Conservation (phyloP, 805 yeast genomes). For the Starmerella lactis-condensi region DNA sequence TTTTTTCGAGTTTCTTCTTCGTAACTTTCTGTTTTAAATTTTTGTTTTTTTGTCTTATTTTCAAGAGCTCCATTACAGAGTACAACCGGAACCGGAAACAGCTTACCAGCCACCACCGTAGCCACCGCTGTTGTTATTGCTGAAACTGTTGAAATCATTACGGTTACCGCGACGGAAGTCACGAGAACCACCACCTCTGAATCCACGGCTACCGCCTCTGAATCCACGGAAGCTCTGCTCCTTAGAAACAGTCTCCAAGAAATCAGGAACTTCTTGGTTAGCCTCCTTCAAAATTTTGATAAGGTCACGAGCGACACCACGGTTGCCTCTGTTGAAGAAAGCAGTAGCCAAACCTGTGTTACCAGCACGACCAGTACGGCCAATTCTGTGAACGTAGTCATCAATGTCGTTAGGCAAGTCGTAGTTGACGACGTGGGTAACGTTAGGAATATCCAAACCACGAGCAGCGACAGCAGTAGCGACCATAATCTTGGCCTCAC, state of each 20-base stretch:
- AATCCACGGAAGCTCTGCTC: slow-evolving; percentile 47
- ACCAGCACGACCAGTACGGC: slow-evolving; percentile 99
- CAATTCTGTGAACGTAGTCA: slow-evolving; percentile 97
- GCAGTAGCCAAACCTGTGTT: slow-evolving; percentile 97
- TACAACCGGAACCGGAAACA: slow-evolving; percentile 21
- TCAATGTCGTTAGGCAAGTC: slow-evolving; percentile 94
- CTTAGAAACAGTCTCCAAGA: slow-evolving; percentile 62
- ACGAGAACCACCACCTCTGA: slow-evolving; percentile 23
- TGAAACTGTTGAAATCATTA: slow-evolving; percentile 16
- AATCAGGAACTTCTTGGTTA: slow-evolving; percentile 90
- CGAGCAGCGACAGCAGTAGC: slow-evolving; percentile 99
- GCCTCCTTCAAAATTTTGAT: slow-evolving; percentile 81
- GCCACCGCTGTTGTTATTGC: slow-evolving; percentile 12
- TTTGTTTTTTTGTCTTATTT: neutral
- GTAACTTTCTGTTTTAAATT: slow-evolving; percentile 2
- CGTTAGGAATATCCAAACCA: slow-evolving; percentile 99
- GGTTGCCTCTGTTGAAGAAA: slow-evolving; percentile 90
- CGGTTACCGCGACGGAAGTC: slow-evolving; percentile 19
- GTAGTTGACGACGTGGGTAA: slow-evolving; percentile 90
- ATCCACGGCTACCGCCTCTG: slow-evolving; percentile 34
- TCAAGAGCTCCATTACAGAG: too few relatives aligned
- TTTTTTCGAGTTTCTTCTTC: neutral
- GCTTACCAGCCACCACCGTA: slow-evolving; percentile 16
- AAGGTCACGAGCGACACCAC: slow-evolving; percentile 71
- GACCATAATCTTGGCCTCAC: slow-evolving; percentile 82